Evolutionary conservation across 352 stramenopile genomes (phyloP).

Genomic region (Pythium catenulatum): DNA sequence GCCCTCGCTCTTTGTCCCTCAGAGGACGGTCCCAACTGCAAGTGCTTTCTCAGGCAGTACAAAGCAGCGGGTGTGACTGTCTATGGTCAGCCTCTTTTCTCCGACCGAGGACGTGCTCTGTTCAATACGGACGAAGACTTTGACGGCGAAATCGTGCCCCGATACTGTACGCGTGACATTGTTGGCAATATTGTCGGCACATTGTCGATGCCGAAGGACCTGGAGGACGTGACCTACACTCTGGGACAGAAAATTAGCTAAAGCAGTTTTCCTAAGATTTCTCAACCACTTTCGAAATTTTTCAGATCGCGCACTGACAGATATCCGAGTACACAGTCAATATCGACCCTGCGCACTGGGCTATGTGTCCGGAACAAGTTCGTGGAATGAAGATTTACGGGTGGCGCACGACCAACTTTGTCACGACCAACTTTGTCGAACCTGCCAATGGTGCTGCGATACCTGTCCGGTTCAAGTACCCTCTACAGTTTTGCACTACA

Average conservation of each 20-base stretch:
- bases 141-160: background rate
- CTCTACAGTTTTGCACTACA: background rate
- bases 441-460: slow-evolving; percentile 12
- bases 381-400: slow-evolving; percentile 25
- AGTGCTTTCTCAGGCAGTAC: background rate
- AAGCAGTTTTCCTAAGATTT: background rate
- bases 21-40: background rate
- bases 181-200: background rate
- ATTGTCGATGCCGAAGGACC: background rate
- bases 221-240: background rate
- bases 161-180: background rate
- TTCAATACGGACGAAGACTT: background rate
- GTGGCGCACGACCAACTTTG: slow-evolving; percentile 54
- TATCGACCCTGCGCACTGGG: slow-evolving; percentile 26
- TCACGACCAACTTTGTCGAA: slow-evolving; percentile 57
- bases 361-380: slow-evolving; percentile 21
- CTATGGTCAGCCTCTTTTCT: background rate
- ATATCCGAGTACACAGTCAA: slow-evolving; percentile 5
- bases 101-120: background rate
- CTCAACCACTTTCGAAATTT: too few relatives aligned
- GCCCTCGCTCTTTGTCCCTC: slow-evolving; percentile 65
- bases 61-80: background rate
- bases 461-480: background rate
- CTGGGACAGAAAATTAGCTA: background rate
- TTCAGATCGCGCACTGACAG: background rate